Base-by-base conservation (phyloP, 768 basidiomycete species). In the Amanita jacksonii region DNA sequence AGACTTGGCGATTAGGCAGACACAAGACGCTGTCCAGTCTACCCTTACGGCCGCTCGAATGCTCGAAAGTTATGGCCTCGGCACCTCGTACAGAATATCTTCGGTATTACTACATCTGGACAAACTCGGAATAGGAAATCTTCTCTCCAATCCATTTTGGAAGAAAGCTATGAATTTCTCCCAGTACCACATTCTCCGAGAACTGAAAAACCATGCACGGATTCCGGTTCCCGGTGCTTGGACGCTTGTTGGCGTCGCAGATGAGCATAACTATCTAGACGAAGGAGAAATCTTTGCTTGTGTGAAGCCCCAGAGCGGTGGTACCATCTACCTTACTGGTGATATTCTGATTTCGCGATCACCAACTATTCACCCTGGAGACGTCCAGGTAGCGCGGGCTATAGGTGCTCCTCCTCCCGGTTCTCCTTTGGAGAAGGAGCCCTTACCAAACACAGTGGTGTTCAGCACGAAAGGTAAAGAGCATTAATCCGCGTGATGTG, bases 181-280 rank as follows among this genome's bases (percentile, higher is more conserved):
- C 1, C 63, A 74, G 22, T 67, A 81, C 49, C 81, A 85, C 46
- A 63, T 80, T n/a, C 65, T 85, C 5, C 72, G 83, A 28, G 66
- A 74, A 37, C 63, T 85, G 15, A 85, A 85, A 48, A 72, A 76
- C 44, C 65, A 67, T 45, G 80, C 82, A 0, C 70, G 82, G 3
- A 85, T 87, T 30, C 81, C 81, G 9, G 65, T 87, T 10, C 74
- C 73, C 1, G 63, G 64, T 4, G 76, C 71, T 2, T 81, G 73
- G 66, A 85, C 80, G 0, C 57, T 88, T 1, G 84, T 85, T 3
- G 84, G 84, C 0, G 73, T 85, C 5, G 81, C 81, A 1, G 84
- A 88, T 54, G 66, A 77, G 1, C 76, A 79, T 48, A 55, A 59
- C 1, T 73, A 65, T 46, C 65, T 85, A 4, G 24, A 64, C 25